These are phyloP conservation scores for Ceratorhiza oryzae-sativae DNA, from an alignment of 1,284 basidiomycete genomes.

Conservation along the genomic window DNA sequence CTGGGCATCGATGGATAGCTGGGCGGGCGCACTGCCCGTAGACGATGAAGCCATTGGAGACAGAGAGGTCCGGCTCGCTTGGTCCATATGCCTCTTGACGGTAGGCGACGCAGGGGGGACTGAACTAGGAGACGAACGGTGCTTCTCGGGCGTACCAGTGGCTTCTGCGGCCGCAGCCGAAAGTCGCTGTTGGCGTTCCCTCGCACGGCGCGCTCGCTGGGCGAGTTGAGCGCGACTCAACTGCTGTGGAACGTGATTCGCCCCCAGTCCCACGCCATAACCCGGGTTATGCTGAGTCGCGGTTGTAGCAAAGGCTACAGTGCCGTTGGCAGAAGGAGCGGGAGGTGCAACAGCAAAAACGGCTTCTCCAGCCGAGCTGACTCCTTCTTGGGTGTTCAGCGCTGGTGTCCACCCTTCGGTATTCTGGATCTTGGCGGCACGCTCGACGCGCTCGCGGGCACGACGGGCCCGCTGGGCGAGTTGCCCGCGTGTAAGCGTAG, in stretches of 20 bases:
- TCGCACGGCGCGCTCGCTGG: constrained; percentile 5
- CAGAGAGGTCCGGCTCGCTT: constrained; percentile 12
- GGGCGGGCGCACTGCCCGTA: not conserved
- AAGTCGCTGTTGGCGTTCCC: constrained; percentile 29
- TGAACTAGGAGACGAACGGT: constrained; percentile 8
- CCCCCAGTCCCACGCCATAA: constrained; percentile 26
- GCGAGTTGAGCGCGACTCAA: constrained; percentile 30
- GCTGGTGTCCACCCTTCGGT: constrained; percentile 11
- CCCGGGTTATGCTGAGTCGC: constrained; percentile 10
- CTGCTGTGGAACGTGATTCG: constrained; percentile 24
- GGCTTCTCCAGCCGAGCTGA: constrained; percentile 29
- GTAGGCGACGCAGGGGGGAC: constrained; percentile 17
- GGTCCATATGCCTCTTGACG: not conserved
- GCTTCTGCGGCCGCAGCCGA: constrained; percentile 18
- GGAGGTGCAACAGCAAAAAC: constrained; percentile 35
- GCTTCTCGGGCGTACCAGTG: not conserved
- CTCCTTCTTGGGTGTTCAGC: not conserved
- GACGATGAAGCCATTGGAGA: constrained; percentile 17
- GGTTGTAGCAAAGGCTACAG: not conserved
- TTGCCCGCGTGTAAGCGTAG: constrained; percentile 31
- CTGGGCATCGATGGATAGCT: constrained; percentile 9
- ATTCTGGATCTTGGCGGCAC: constrained; percentile 22
- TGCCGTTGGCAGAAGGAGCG: constrained; percentile 9
- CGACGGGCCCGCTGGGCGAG: constrained; percentile 32
- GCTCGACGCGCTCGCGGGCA: constrained; percentile 33